Percentiles rank a stretch among this genome's conserved stretches.
phyloP scores from a whole-genome alignment of 2,329 filamentous ascomycete genomes.

The Phyllosticta citribraziliensis region DNA sequence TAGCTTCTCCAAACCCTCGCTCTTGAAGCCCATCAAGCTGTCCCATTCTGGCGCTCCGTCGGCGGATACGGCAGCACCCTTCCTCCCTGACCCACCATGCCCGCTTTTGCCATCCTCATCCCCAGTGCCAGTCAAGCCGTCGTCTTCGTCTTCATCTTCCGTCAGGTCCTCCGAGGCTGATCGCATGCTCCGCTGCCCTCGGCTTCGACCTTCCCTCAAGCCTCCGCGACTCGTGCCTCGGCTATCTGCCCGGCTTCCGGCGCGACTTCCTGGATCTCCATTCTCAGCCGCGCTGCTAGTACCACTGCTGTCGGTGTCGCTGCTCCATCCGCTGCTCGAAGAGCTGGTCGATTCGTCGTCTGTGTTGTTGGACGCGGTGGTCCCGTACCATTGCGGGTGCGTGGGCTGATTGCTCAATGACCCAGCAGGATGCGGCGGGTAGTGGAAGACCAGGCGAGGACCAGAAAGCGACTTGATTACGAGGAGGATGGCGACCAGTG shows the following conservation, averaged over 20 bases:
- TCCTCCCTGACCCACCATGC: slow-evolving; percentile 10
- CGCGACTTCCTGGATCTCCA: slow-evolving; percentile 14
- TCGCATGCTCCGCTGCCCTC: slow-evolving; percentile 21
- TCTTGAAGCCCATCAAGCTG: slow-evolving; percentile 29
- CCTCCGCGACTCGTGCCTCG: slow-evolving; percentile 26
- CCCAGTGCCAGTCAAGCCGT: slow-evolving; percentile 19
- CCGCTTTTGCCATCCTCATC: slow-evolving; percentile 9
- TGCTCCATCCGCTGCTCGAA: slow-evolving; percentile 14
- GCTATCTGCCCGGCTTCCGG: slow-evolving; percentile 13
- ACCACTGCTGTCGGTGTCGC: slow-evolving; percentile 20
- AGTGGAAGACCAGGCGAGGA: slow-evolving; percentile 33
- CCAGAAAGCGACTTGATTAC: slow-evolving; percentile 27
- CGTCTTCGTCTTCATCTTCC: slow-evolving; percentile 27
- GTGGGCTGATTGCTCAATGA: slow-evolving; percentile 24
- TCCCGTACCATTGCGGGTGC: slow-evolving; percentile 28
- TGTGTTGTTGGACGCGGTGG: slow-evolving; percentile 26
- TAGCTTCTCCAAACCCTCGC: slow-evolving; percentile 31
- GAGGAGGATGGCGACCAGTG: slow-evolving; percentile 31
- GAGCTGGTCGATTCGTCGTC: slow-evolving; percentile 15
- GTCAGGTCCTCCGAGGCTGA: slow-evolving; percentile 14
- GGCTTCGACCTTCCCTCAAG: slow-evolving; percentile 20
- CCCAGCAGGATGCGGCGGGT: slow-evolving; percentile 28
- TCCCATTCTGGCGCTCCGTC: slow-evolving; percentile 29
- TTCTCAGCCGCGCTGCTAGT: slow-evolving; percentile 24
- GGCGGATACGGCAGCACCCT: slow-evolving; percentile 10